Conservation (phyloP, 179 eudicot genomes). For the Patellifolia procumbens region DNA sequence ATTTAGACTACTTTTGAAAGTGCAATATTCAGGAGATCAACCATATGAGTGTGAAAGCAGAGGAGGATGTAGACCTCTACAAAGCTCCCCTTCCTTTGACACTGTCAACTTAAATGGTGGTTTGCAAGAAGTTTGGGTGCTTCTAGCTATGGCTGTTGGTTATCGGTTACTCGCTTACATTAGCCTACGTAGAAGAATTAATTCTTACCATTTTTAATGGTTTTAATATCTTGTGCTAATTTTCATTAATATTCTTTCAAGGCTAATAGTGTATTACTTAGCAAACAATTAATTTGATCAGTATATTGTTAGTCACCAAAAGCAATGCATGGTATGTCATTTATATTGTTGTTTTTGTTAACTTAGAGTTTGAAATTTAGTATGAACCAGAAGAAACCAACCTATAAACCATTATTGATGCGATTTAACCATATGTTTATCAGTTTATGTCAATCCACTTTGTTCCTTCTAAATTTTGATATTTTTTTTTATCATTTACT, state of each 20-base stretch:
- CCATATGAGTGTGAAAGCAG: constrained; percentile 75
- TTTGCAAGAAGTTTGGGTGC: constrained; percentile 84
- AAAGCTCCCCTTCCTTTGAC: constrained; percentile 93
- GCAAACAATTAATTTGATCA: background rate
- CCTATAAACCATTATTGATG: too few species aligned
- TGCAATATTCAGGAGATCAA: constrained; percentile 80
- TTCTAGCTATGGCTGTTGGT: constrained; percentile 81
- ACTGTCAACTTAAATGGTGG: constrained; percentile 81
- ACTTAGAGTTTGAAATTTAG: too few species aligned
- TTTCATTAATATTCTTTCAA: background rate
- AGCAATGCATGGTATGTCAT: too few species aligned
- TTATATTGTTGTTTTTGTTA: too few species aligned
- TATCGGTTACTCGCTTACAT: constrained; percentile 71
- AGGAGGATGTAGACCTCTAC: constrained; percentile 73
- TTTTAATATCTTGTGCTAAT: background rate
- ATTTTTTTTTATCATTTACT: too few species aligned
- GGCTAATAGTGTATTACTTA: background rate
- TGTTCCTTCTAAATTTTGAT: too few species aligned
- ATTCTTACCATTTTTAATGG: constrained; percentile 48
- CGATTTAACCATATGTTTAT: too few species aligned
- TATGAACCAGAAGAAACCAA: too few species aligned
- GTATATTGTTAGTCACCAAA: background rate
- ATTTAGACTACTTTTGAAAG: constrained; percentile 61
- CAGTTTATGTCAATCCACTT: too few species aligned
- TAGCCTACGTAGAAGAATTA: constrained; percentile 78